These are phyloP conservation scores for Aphanomyces cochlioides DNA, from an alignment of 352 stramenopile genomes.

Conservation along the genomic window DNA sequence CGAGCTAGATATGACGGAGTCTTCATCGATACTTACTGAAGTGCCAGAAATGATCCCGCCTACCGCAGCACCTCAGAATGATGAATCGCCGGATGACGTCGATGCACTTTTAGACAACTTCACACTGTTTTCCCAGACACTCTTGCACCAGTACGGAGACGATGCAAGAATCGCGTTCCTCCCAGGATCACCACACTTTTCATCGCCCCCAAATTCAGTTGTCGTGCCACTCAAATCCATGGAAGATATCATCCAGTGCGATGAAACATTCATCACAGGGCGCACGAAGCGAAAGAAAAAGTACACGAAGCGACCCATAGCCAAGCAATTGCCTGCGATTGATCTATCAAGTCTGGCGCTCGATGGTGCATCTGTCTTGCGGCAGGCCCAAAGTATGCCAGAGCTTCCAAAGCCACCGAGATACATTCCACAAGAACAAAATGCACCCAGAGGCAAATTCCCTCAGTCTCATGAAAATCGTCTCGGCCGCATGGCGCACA, in stretches of 20 bases:
- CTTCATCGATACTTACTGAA: background rate
- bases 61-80: background rate
- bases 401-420: background rate
- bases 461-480: background rate
- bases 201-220: background rate
- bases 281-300: background rate
- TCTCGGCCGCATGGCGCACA: background rate
- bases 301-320: conserved; percentile 6
- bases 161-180: background rate
- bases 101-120: conserved; percentile 3
- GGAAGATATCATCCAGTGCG: background rate
- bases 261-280: background rate
- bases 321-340: background rate
- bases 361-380: background rate
- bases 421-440: background rate
- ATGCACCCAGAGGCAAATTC: background rate
- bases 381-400: background rate
- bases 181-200: background rate
- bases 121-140: conserved; percentile 11
- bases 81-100: conserved; percentile 8
- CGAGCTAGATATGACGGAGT: background rate
- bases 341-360: background rate
- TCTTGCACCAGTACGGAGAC: background rate
- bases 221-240: background rate
- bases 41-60: background rate